Evolutionary conservation across 1,284 basidiomycete genomes (phyloP).

Genomic region (Melampsora americana): DNA sequence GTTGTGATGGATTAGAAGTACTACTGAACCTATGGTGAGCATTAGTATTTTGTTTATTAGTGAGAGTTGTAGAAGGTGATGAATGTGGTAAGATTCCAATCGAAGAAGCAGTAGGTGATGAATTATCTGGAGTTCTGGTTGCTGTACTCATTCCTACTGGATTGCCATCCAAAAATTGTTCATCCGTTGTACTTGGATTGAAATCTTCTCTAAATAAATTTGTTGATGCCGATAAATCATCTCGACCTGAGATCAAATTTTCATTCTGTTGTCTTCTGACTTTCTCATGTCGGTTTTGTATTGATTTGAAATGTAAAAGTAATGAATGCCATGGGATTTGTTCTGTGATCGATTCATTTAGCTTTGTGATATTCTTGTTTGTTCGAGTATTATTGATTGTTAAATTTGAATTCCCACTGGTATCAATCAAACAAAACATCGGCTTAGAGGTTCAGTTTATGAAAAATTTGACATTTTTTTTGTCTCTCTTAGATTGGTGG

Average conservation of each 20-base stretch:
- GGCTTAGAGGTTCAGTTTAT: too few species aligned
- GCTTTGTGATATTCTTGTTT: slow-evolving; percentile 20
- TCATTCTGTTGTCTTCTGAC: slow-evolving; percentile 31
- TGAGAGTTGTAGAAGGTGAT: background rate
- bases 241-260: slow-evolving; percentile 20
- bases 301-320: slow-evolving; percentile 32
- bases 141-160: too few species aligned
- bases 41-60: background rate
- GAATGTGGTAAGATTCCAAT: background rate
- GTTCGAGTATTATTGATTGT: background rate
- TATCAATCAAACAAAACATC: background rate
- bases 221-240: slow-evolving; percentile 19
- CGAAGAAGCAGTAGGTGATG: background rate
- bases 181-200: too few species aligned
- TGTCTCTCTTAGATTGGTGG: too few species aligned
- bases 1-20: background rate
- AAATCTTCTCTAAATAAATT: background rate
- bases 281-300: slow-evolving; percentile 43
- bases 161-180: too few species aligned
- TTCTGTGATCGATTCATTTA: background rate
- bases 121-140: background rate
- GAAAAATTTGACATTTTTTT: too few species aligned
- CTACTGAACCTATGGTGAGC: background rate
- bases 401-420: background rate
- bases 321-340: slow-evolving; percentile 20